Conservation (phyloP, 345 rosid species). For the Reutealis trisperma region DNA sequence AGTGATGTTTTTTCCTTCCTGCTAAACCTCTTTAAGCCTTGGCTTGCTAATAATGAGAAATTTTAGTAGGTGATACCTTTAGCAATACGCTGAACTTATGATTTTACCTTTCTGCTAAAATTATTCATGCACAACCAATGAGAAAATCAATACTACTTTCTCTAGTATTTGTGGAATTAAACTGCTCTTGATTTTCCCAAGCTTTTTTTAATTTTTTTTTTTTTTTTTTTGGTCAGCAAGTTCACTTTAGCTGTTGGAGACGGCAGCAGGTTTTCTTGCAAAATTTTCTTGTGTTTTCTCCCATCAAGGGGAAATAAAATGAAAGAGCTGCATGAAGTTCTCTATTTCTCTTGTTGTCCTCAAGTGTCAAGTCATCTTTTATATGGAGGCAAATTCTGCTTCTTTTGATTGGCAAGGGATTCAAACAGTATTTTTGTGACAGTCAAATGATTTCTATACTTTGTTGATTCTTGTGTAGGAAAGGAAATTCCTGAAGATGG, state of each 20-base stretch:
- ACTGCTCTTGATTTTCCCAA: background rate
- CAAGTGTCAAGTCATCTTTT: background rate
- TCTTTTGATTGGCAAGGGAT: background rate
- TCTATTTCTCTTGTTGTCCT: background rate
- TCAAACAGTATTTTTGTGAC: background rate
- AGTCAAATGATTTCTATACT: slow-evolving; percentile 12
- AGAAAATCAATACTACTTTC: background rate
- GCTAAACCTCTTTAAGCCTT: background rate
- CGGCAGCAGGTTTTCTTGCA: background rate
- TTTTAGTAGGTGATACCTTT: background rate
- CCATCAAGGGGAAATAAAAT: background rate
- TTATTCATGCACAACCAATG: background rate
- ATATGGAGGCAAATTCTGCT: background rate
- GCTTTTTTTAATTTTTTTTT: background rate
- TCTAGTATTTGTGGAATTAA: background rate
- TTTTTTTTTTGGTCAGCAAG: background rate
- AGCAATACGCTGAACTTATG: background rate
- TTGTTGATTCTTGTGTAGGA: slow-evolving; percentile 43
- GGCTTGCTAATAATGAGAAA: background rate
- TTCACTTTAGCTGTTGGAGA: background rate
- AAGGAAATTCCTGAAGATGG: slow-evolving; percentile 62
- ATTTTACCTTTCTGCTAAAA: background rate
- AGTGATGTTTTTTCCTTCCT: background rate
- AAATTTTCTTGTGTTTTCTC: background rate
- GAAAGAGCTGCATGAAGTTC: background rate